Conservation (phyloP, 148 eudicot genomes). For the Heliamphora exappendiculata region DNA sequence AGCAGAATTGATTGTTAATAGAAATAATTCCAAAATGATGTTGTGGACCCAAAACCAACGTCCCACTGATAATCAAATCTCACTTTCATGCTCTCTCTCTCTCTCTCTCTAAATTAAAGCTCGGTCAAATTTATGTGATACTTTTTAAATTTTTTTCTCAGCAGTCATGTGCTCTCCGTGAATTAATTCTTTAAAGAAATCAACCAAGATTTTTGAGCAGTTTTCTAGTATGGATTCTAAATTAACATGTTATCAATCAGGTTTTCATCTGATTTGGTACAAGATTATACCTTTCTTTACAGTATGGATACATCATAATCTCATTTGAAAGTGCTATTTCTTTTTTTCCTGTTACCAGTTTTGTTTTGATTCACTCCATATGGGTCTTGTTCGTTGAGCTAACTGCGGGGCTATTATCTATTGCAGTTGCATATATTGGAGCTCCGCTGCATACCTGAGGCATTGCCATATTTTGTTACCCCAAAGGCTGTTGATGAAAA, state of each 20-base stretch:
- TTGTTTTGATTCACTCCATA: neutral
- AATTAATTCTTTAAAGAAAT: too few species aligned
- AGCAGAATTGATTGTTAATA: too few species aligned
- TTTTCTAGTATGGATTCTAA: too few species aligned
- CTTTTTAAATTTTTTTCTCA: too few species aligned
- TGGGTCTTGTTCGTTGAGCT: slow-evolving; percentile 1
- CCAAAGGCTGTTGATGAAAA: slow-evolving; percentile 95
- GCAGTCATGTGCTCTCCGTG: too few species aligned
- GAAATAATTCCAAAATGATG: too few species aligned
- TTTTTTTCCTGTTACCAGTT: neutral
- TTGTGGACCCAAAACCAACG: too few species aligned
- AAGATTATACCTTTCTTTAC: neutral
- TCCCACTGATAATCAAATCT: too few species aligned
- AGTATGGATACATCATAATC: neutral
- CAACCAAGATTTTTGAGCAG: too few species aligned
- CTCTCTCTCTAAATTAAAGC: too few species aligned
- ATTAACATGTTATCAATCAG: neutral
- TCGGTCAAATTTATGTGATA: too few species aligned
- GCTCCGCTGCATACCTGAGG: slow-evolving; percentile 85
- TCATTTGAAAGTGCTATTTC: neutral
- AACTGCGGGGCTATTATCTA: slow-evolving; percentile 10
- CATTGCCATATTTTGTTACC: slow-evolving; percentile 83
- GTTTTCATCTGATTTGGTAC: neutral
- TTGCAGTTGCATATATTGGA: slow-evolving; percentile 85
- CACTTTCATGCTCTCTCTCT: too few species aligned